Evolutionary conservation across 306 rosid species (phyloP), one percentile per base, ranked within the genome.

Genomic region (Pueraria montana): DNA sequence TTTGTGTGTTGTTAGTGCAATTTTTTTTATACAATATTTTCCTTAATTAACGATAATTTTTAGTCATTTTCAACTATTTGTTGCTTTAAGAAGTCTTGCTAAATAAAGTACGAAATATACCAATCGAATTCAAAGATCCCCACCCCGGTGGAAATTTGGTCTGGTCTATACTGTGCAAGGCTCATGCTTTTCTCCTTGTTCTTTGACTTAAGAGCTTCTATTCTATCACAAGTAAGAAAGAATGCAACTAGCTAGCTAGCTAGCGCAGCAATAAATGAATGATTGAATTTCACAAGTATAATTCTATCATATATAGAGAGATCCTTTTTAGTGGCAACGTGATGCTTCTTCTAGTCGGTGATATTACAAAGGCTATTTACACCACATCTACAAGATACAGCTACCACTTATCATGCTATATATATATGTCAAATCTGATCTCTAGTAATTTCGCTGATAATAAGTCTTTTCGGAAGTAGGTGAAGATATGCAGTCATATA

Each of bases 201-300:
- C 59, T 61, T 83, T 83, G 86, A 76, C 82, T 76, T 23, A 13
- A 13, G 32, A n/a, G 64, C 9, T 66, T 36, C 55, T 17, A 9
- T 65, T 34, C 55, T 11, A 42, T 16, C 10, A 20, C 4, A 13
- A 36, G 26, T n/a, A 30, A 30, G 4, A 40, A 67, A 11, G 8
- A 40, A 11, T 38, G 36, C 74, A 18, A 68, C 72, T 14, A 30
- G 34, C 0, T 30, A 30, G 34, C 0, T 30, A 30, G 34, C 34
- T 30, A 34, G 38, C n/a, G 12, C 26, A 36, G 23, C 72, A 66
- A 34, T 38, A n/a, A 66, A 40, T 67, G 5, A 43, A 4, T 42
- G 53, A 13, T 68, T 12, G 10, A 21, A 68, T 68, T 68, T 40
- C 34, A 40, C 18, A 17, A 38, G 43, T 3, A 38, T 38, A 38